A percentile compares a stretch with the other conserved stretches of the same genome.
Evolutionary conservation across 2,329 filamentous ascomycete species (phyloP).

Genomic region (Colletotrichum tropicicola): DNA sequence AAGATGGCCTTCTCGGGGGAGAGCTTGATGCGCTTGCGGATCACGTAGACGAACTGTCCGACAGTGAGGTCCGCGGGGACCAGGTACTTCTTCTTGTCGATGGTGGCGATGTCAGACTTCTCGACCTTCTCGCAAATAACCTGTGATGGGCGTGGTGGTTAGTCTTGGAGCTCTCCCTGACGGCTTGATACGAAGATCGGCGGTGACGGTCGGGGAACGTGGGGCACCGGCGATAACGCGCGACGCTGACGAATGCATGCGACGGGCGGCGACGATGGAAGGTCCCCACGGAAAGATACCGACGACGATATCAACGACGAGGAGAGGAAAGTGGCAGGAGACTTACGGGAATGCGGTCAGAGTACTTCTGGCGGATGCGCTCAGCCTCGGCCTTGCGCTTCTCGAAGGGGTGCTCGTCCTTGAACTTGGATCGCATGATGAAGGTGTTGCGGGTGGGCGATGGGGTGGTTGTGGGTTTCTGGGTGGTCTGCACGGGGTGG

Average conservation of each 20-base stretch:
- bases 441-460: constrained; percentile 42
- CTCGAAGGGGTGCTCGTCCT: constrained; percentile 99
- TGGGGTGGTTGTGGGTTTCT: constrained; percentile 30
- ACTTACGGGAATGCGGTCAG: constrained; percentile 96
- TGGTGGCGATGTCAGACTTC: constrained; percentile 98
- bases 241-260: constrained; percentile 18
- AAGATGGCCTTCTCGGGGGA: constrained; percentile 99
- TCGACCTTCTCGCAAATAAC: constrained; percentile 99
- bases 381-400: constrained; percentile 99
- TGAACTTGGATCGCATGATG: constrained; percentile 99
- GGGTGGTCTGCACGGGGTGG: constrained; percentile 7
- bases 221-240: constrained; percentile 20
- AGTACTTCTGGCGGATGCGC: constrained; percentile 98
- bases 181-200: constrained; percentile 6
- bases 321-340: constrained; percentile 6
- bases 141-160: constrained; percentile 53
- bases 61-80: constrained; percentile 98
- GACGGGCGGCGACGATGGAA: background rate
- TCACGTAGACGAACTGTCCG: constrained; percentile 99
- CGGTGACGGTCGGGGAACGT: constrained; percentile 28
- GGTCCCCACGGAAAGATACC: background rate
- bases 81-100: constrained; percentile 99
- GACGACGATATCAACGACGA: background rate
- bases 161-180: constrained; percentile 24
- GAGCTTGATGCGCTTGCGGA: constrained; percentile 99